Base-by-base conservation (phyloP, 768 basidiomycete species). In the Tylopilus balloui region DNA sequence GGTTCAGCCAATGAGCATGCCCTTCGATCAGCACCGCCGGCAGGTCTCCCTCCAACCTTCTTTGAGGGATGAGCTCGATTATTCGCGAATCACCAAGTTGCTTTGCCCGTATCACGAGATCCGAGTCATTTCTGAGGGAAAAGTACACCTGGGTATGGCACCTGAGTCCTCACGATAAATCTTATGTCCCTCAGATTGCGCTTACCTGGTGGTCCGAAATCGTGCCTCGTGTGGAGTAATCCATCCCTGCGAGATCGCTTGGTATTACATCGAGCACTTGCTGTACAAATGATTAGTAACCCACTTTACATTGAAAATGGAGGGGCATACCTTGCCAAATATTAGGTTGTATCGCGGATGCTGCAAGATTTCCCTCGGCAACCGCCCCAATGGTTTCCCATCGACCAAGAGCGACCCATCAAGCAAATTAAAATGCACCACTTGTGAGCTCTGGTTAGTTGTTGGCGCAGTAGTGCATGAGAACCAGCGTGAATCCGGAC, bases 361-460 rank as follows among this genome's bases (percentile, higher is more conserved):
- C 3, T 27, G 41, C 36, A 40, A 38, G 21, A 67, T 55, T 3
- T 15, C 40, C 7, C 24, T 23, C 0, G 67, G 66, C 4, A 68
- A 52, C 24, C 56, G 52, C 0, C 56, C 63, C 6, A 67, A 21
- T 0, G 60, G 54, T 37, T 56, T 62, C 11, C 63, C 65, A 10
- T 65, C 52, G 5, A 68, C 56, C 37, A 69, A 45, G 9, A 68
- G 53, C 1, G 54, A 44, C 3, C 66, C 66, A 23, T 62, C 56
- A 1, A 66, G 43, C 12, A 64, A 4, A 32, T 68, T 62, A 11
- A 56, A 37, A 15, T 65, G 50, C 3, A 67, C 56, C 5, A 9
- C 19, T 19, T 66, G 65, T 11, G 65, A 55, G 5, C 25, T 21
- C 17, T 61, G 56, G 6, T 17, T 13, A 11, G 15, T 11, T 1